Evolutionary conservation across 257 asterid genomes (phyloP), one percentile per base, ranked within the genome.

Genomic region (Galeopsis tetrahit): DNA sequence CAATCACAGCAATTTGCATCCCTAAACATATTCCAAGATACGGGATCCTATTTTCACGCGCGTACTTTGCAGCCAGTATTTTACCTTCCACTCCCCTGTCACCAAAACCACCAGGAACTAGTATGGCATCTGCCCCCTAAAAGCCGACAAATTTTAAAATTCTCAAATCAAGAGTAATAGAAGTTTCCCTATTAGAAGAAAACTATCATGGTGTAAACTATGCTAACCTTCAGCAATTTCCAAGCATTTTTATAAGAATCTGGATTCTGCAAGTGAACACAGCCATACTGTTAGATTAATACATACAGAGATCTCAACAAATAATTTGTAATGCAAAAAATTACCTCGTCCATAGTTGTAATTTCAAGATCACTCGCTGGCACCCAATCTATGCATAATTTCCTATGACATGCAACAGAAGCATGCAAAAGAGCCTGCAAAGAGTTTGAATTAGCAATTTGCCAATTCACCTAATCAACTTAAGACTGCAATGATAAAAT

Each of bases 361-460:
- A 75, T 86, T 83, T 93, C 98, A 77, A 93, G 97, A 78, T 90
- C 96, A 79, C 95, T 80, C 70, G 98, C 96, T 35, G 97, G 86
- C 63, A 93, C 92, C 98, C 95, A 90, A 71, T 93, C 95, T 64
- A 90, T 70, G 73, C 89, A 88, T 60, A 90, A 85, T 77, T 93
- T 90, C 80, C 90, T 83, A 60, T 38, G 83, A 72, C 95, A 88
- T 66, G 90, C 86, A 74, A 93, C 96, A 65, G 93, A 88, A 72
- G 98, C 98, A 80, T 93, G 98, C 85, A 90, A 77, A 83, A 93
- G 98, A 86, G 97, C 97, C 96, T 93, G 91, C 72, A 85, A 82
- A 77, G 36, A 72, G 67, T 62, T 51, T 46, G 17, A 60, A 66
- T 76, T 28, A 81, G 56, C 58, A 42, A 78, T 38, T 7, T 43